Conservation (phyloP, 768 basidiomycete species). For the Tricholomella constricta region DNA sequence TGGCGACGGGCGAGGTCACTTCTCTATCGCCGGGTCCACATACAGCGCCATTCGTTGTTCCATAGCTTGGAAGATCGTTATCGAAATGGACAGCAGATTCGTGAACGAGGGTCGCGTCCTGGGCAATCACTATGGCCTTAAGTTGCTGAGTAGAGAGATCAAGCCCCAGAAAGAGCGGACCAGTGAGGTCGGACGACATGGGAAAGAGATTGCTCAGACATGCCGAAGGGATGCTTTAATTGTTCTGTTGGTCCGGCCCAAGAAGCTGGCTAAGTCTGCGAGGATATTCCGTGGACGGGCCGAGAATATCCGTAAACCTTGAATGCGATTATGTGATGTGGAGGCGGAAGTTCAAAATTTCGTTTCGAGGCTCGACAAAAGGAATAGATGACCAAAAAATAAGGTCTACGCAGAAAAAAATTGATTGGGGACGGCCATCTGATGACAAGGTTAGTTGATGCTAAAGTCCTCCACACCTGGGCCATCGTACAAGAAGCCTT, state of each 20-base stretch:
- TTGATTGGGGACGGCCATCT: no score
- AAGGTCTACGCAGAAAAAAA: no score
- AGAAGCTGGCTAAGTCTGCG: neutral
- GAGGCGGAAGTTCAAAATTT: no score
- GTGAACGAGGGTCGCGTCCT: constrained; percentile 58
- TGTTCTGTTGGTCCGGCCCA: no score
- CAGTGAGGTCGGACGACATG: constrained; percentile 14
- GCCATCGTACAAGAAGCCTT: no score
- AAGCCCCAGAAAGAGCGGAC: constrained; percentile 67
- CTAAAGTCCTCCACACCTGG: no score
- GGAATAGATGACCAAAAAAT: no score
- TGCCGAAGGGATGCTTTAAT: neutral
- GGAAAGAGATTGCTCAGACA: neutral
- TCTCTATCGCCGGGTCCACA: constrained; percentile 67
- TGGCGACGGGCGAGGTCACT: constrained; percentile 77
- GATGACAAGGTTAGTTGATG: no score
- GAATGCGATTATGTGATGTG: neutral
- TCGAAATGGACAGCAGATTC: constrained; percentile 81
- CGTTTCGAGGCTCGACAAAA: no score
- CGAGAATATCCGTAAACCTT: neutral
- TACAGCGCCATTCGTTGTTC: constrained; percentile 67
- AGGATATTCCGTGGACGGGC: neutral
- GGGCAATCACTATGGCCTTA: constrained; percentile 70
- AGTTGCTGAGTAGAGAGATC: constrained; percentile 88
- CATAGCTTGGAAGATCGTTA: constrained; percentile 70